phyloP scores from a whole-genome alignment of 768 basidiomycete genomes.

The Mrakia blollopis region DNA sequence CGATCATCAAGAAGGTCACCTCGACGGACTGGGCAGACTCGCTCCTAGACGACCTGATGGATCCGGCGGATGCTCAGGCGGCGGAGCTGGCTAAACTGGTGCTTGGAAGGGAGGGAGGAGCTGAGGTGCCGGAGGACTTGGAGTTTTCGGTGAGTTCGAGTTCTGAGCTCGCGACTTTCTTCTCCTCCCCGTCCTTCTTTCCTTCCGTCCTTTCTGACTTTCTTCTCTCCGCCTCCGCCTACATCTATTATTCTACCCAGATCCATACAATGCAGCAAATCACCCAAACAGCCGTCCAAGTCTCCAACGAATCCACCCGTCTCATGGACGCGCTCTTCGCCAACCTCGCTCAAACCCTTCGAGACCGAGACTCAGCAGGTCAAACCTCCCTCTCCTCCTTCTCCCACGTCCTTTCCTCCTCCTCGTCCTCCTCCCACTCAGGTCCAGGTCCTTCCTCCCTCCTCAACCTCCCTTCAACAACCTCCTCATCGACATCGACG shows the following conservation, averaged over 20 bases:
- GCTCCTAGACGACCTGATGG: constrained; percentile 16
- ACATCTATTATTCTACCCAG: no score
- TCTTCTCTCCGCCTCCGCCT: background rate
- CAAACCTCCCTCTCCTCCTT: background rate
- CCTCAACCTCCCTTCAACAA: background rate
- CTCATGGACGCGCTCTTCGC: constrained; percentile 24
- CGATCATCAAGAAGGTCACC: constrained; percentile 14
- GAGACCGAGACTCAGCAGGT: background rate
- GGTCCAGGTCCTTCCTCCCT: background rate
- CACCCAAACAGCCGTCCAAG: constrained; percentile 30
- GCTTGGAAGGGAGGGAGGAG: background rate
- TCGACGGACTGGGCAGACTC: background rate
- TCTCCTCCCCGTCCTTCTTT: background rate
- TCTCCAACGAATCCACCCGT: constrained; percentile 23
- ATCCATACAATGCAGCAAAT: constrained; percentile 30
- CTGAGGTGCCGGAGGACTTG: constrained; percentile 20
- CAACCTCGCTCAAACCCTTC: constrained; percentile 16
- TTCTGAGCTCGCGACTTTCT: background rate
- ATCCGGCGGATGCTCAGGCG: constrained; percentile 8
- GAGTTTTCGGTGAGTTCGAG: constrained; percentile 22
- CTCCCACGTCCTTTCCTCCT: background rate
- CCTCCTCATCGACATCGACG: background rate
- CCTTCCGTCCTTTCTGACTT: background rate
- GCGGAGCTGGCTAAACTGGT: constrained; percentile 4
- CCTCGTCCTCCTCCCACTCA: background rate